Conservation (phyloP, 2,329 filamentous ascomycete species). For the Lomentospora prolificans region DNA sequence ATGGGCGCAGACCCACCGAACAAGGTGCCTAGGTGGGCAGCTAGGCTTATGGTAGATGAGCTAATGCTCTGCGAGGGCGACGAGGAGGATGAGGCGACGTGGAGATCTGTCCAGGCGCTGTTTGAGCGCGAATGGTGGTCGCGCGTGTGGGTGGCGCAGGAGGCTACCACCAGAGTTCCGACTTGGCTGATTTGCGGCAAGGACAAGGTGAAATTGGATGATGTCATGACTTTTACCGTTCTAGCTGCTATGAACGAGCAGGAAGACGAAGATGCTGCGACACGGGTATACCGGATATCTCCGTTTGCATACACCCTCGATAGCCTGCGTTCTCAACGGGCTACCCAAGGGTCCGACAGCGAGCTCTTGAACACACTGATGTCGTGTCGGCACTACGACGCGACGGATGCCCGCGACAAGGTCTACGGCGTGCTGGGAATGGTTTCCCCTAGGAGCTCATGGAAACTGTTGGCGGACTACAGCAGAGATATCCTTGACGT, state of each 20-base stretch:
- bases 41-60: slow-evolving; percentile 10
- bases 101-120: slow-evolving; percentile 11
- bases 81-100: slow-evolving; percentile 8
- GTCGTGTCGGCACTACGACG: slow-evolving; percentile 12
- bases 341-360: slow-evolving; percentile 2
- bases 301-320: slow-evolving; percentile 12
- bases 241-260: slow-evolving; percentile 12
- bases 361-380: slow-evolving; percentile 11
- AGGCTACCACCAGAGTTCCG: slow-evolving; percentile 9
- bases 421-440: slow-evolving; percentile 18
- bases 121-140: slow-evolving; percentile 13
- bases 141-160: slow-evolving; percentile 11
- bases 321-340: slow-evolving; percentile 9
- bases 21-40: slow-evolving; percentile 10
- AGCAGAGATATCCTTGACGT: slow-evolving; percentile 15
- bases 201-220: slow-evolving; percentile 8
- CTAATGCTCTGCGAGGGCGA: slow-evolving; percentile 12
- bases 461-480: slow-evolving; percentile 13
- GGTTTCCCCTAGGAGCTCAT: slow-evolving; percentile 6
- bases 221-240: slow-evolving; percentile 11
- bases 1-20: neutral
- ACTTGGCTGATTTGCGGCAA: slow-evolving; percentile 12
- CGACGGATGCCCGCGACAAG: slow-evolving; percentile 17
- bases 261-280: slow-evolving; percentile 11
- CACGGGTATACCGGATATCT: slow-evolving; percentile 11